Base-by-base conservation (phyloP, 73 alveolate species). In the Uronychia setigera region DNA sequence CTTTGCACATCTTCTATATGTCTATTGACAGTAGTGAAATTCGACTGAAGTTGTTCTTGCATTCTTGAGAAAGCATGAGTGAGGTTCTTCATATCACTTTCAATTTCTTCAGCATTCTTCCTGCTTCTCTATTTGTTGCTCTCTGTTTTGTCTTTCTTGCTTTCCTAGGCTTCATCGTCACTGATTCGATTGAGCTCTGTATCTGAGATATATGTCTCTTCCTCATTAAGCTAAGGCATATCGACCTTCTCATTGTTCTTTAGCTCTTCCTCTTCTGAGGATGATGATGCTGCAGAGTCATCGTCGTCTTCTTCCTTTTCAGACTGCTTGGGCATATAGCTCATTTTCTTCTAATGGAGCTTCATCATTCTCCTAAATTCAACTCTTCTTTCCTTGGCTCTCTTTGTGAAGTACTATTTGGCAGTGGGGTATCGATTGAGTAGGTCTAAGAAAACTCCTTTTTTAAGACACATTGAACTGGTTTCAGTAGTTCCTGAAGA, bases 311-410 rank as follows among this genome's bases (percentile, higher is more conserved):
- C 35, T 83, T 83, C 77, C 30, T 31, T 26, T 29, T n/a, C 58
- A 1, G 79, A 28, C 84, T 1, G 33, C 80, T 58, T 27, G 5
- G 26, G 34, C 14, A 26, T 28, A 27, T 19, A 28, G 31, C 26
- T 60, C 81, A n/a, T 81, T 87, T 67, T 67, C 78, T 83, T 82
- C 88, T 87, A 80, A 27, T 27, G 74, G 25, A n/a, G 30, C 60
- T 29, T 29, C 26, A 0, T 77, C 76, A 79, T 78, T 87, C 94
- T 88, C 58, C 94, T 81, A 31, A 88, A 81, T 58, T 88, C 94
- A 27, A 82, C 78, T 76, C 94, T 81, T 57, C 94, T 31, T 19
- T 82, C 83, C 32, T 58, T 26, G 13, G 94, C 94, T 57, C 88
- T 26, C 58, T 67, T 35, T 31, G 25, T 35, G 57, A 81, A 88